These are phyloP conservation scores for Turnera subulata DNA, from an alignment of 345 rosid genomes.

Conservation along the genomic window DNA sequence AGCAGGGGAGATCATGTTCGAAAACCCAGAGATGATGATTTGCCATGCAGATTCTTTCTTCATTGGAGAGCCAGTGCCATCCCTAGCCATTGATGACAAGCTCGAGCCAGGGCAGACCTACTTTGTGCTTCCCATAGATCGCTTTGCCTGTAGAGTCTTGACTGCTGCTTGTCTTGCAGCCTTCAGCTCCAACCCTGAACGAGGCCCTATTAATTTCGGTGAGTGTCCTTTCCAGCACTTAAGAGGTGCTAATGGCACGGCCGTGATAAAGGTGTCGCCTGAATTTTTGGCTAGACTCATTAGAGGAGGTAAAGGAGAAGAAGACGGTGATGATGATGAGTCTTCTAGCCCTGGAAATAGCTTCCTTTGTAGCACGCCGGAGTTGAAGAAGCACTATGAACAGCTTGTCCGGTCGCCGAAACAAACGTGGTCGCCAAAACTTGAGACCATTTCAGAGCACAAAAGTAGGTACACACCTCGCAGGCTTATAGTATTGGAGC, in stretches of 20 bases:
- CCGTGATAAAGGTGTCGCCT: constrained; percentile 22
- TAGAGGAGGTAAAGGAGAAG: constrained; percentile 3
- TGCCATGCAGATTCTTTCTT: constrained; percentile 90
- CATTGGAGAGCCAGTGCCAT: constrained; percentile 73
- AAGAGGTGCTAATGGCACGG: constrained; percentile 17
- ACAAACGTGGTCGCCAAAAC: constrained; percentile 79
- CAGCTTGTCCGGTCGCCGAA: constrained; percentile 64
- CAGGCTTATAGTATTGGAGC: constrained; percentile 47
- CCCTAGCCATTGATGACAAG: constrained; percentile 59
- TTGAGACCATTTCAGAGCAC: constrained; percentile 72
- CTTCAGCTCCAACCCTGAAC: constrained; percentile 41
- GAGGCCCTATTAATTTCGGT: constrained; percentile 35
- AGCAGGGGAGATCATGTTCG: constrained; percentile 94
- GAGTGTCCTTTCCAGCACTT: constrained; percentile 23
- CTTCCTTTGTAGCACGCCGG: constrained; percentile 81
- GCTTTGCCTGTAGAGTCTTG: constrained; percentile 41
- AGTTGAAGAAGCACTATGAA: constrained; percentile 81
- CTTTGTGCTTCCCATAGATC: constrained; percentile 73
- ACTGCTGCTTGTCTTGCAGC: constrained; percentile 59
- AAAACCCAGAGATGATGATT: constrained; percentile 70
- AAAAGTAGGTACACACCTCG: constrained; percentile 68
- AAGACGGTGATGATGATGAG: too few relatives aligned
- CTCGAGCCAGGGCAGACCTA: constrained; percentile 70
- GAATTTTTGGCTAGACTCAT: constrained; percentile 18
- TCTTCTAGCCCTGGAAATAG: constrained; percentile 9